Percentiles rank a stretch among this genome's conserved stretches.
phyloP scores from a whole-genome alignment of 108 stramenopile genomes.

The Aureococcus anophagefferens region DNA sequence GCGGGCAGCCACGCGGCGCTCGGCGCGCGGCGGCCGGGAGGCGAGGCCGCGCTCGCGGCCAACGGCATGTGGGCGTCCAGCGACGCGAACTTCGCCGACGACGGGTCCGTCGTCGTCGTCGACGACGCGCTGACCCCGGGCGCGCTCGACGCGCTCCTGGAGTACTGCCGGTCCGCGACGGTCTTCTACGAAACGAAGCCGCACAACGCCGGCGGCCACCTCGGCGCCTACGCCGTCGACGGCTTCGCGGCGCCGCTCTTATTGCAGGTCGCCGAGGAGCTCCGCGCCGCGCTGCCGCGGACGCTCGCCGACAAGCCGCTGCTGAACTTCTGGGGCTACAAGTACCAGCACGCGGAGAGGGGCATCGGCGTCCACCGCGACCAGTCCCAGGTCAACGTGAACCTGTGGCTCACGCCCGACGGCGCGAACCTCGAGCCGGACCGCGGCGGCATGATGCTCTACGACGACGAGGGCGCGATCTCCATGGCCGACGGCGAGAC shows the following conservation, averaged over 20 bases:
- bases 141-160: background rate
- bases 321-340: slow-evolving; percentile 58
- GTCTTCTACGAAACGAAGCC: slow-evolving; percentile 9
- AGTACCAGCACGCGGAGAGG: slow-evolving; percentile 46
- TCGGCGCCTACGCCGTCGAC: slow-evolving; percentile 62
- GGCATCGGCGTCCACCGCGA: slow-evolving; percentile 67
- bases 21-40: background rate
- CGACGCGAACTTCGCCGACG: too few relatives aligned
- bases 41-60: background rate
- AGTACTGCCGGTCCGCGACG: too few relatives aligned
- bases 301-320: slow-evolving; percentile 50
- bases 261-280: slow-evolving; percentile 43
- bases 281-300: slow-evolving; percentile 36
- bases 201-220: slow-evolving; percentile 24
- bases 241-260: slow-evolving; percentile 50
- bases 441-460: slow-evolving; percentile 59
- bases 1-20: background rate
- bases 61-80: too few relatives aligned
- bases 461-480: slow-evolving; percentile 51
- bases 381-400: slow-evolving; percentile 64
- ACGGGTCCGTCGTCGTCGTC: too few relatives aligned
- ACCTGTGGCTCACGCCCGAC: slow-evolving; percentile 64
- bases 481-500: too few relatives aligned
- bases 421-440: slow-evolving; percentile 56
- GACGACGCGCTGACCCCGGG: slow-evolving; percentile 4